These are phyloP conservation scores for Trichophyton benhamiae DNA, from an alignment of 2,329 filamentous ascomycete species.

Conservation along the genomic window DNA sequence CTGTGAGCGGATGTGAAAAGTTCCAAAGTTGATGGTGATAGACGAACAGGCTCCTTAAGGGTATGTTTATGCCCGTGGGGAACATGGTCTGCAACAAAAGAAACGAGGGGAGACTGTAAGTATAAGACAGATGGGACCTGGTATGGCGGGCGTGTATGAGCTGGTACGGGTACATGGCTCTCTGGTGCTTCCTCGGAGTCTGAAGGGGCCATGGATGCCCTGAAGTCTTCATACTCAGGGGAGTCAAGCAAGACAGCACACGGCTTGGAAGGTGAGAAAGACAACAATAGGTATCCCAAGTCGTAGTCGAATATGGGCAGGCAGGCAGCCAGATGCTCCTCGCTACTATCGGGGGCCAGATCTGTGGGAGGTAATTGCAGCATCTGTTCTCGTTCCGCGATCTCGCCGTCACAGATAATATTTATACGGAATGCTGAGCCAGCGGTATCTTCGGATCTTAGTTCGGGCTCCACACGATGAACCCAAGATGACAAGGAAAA, in stretches of 20 bases:
- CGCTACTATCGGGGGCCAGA: slow-evolving; percentile 13
- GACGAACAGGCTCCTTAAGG: slow-evolving; percentile 34
- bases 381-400: slow-evolving; percentile 38
- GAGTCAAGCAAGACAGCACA: slow-evolving; percentile 43
- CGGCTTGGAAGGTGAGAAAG: slow-evolving; percentile 35
- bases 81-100: slow-evolving; percentile 33
- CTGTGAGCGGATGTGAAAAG: slow-evolving; percentile 37
- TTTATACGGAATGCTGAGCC: slow-evolving; percentile 46
- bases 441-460: slow-evolving; percentile 39
- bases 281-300: slow-evolving; percentile 47
- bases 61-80: slow-evolving; percentile 32
- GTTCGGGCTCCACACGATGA: slow-evolving; percentile 43
- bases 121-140: slow-evolving; percentile 32
- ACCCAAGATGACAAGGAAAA: slow-evolving; percentile 48
- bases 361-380: slow-evolving; percentile 22
- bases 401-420: slow-evolving; percentile 41
- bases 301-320: slow-evolving; percentile 46
- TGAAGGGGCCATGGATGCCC: slow-evolving; percentile 19
- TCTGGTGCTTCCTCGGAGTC: slow-evolving; percentile 16
- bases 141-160: slow-evolving; percentile 32
- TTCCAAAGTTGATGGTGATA: slow-evolving; percentile 38
- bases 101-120: slow-evolving; percentile 25
- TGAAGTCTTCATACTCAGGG: slow-evolving; percentile 25
- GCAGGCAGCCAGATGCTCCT: slow-evolving; percentile 34
- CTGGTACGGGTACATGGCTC: slow-evolving; percentile 17